phyloP scores from a whole-genome alignment of 345 rosid species.

The Capsella bursapastoris region DNA sequence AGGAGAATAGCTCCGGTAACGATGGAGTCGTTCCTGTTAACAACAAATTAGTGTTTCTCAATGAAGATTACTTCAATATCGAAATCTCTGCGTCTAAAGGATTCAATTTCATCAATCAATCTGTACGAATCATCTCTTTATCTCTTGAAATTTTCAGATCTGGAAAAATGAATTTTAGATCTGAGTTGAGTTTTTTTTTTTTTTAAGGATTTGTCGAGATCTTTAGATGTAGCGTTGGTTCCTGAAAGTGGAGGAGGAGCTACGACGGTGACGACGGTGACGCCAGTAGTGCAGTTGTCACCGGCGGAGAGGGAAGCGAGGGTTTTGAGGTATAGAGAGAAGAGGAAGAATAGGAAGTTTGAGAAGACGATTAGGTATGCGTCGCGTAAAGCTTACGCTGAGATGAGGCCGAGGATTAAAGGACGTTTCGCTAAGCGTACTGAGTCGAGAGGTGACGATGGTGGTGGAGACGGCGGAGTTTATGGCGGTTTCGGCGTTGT shows the following conservation, averaged over 20 bases:
- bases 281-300: conserved; percentile 59
- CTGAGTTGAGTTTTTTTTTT: background rate
- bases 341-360: conserved; percentile 85
- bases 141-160: background rate
- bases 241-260: conserved; percentile 71
- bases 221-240: conserved; percentile 77
- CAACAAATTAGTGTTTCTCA: conserved; percentile 46
- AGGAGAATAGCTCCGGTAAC: conserved; percentile 71
- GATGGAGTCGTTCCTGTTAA: conserved; percentile 88
- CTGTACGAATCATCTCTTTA: conserved; percentile 42
- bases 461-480: conserved; percentile 46
- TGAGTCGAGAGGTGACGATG: conserved; percentile 42
- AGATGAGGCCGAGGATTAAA: conserved; percentile 84
- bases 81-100: conserved; percentile 59
- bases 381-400: conserved; percentile 89
- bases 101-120: conserved; percentile 47
- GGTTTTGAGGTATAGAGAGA: conserved; percentile 93
- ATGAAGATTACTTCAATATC: conserved; percentile 57
- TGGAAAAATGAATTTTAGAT: background rate
- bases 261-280: conserved; percentile 45
- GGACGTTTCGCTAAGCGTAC: conserved; percentile 82
- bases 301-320: conserved; percentile 86
- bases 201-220: conserved; percentile 71
- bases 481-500: conserved; percentile 71
- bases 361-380: conserved; percentile 94